phyloP scores from a whole-genome alignment of 73 alveolate species.

The Paramecium octaurelia region DNA sequence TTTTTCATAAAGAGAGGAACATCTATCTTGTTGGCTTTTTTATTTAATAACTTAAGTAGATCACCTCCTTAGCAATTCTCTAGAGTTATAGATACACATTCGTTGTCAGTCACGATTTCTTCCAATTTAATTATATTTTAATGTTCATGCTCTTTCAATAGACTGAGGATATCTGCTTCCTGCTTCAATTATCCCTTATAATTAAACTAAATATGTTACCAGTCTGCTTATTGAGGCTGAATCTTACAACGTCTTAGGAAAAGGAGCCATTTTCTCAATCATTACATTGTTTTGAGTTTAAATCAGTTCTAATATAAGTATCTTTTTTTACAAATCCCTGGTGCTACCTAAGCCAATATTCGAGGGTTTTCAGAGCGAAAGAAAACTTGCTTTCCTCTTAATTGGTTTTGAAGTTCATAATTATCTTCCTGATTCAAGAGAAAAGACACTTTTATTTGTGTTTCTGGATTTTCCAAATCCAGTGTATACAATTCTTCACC shows the following conservation, averaged over 20 bases:
- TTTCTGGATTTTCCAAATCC: conserved; percentile 37
- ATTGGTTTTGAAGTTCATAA: neutral
- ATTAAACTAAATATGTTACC: neutral
- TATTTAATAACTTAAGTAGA: neutral
- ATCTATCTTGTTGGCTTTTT: neutral
- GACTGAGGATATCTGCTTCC: neutral
- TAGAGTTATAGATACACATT: neutral
- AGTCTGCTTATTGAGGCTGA: neutral
- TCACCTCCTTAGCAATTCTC: conserved; percentile 43
- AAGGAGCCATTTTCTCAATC: conserved; percentile 1
- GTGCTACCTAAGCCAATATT: neutral
- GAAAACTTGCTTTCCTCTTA: conserved; percentile 24
- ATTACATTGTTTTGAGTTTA: neutral
- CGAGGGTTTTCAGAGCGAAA: neutral
- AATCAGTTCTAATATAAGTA: neutral
- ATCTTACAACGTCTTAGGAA: neutral
- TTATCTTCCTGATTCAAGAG: neutral
- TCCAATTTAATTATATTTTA: conserved; percentile 9
- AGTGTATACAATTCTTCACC: neutral
- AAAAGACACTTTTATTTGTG: conserved; percentile 4
- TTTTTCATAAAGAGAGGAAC: neutral
- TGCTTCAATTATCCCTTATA: neutral
- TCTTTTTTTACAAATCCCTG: neutral
- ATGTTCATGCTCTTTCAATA: neutral
- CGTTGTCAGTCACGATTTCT: neutral